Evolutionary conservation across 2,329 filamentous ascomycete genomes (phyloP).

Genomic region (Pseudogymnoascus sp.): DNA sequence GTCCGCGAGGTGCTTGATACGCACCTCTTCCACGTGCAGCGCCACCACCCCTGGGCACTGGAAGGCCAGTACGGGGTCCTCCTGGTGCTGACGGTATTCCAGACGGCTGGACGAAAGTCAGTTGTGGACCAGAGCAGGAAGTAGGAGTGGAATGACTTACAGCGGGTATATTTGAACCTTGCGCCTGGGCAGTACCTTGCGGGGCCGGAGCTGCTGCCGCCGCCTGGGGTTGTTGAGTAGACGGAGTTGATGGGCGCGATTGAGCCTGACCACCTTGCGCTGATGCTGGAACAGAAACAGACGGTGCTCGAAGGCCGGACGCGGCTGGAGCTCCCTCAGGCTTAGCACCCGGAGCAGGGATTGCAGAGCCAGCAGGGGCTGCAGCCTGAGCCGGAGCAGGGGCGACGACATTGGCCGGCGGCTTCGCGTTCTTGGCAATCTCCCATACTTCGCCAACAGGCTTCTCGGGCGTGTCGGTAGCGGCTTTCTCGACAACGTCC

Average conservation of each 20-base stretch:
- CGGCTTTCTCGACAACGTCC: constrained; percentile 70
- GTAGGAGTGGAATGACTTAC: not conserved
- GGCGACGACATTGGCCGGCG: constrained; percentile 22
- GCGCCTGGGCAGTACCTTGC: not conserved
- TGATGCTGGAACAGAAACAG: constrained; percentile 8
- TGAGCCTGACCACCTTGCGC: not conserved
- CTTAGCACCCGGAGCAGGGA: constrained; percentile 2
- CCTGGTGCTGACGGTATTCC: not conserved
- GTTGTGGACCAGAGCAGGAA: not conserved
- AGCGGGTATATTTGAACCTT: constrained; percentile 6
- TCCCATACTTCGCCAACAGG: constrained; percentile 84
- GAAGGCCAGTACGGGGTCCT: constrained; percentile 10
- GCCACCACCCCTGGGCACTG: constrained; percentile 5
- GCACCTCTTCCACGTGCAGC: constrained; percentile 6
- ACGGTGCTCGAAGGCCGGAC: not conserved
- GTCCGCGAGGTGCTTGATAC: constrained; percentile 10
- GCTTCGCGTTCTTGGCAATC: constrained; percentile 60
- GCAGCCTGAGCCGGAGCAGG: constrained; percentile 14
- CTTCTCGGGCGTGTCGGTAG: constrained; percentile 73
- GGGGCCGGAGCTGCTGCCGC: not conserved
- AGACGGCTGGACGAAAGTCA: not conserved
- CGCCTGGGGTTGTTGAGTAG: not conserved
- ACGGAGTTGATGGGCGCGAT: not conserved
- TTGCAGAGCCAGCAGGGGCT: constrained; percentile 8
- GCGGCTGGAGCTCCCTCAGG: constrained; percentile 8